Base-by-base conservation (phyloP, 495 filamentous ascomycete species). In the Aspergillus affinis region DNA sequence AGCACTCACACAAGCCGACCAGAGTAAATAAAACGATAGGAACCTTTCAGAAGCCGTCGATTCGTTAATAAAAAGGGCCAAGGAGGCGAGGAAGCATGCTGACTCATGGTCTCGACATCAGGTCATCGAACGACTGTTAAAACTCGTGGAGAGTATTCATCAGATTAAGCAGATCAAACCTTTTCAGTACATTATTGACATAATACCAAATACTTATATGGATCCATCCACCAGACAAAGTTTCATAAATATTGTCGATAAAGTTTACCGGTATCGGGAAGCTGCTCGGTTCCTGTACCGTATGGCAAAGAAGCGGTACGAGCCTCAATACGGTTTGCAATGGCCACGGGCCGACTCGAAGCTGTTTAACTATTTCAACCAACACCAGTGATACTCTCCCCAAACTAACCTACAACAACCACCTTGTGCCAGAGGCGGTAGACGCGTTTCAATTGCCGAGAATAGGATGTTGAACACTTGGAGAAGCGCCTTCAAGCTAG, bases 31-130 rank as follows among this genome's bases (percentile, higher is more conserved):
- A 17, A 36, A 51, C n/a, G 20, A 45, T 20, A 54, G 50, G 9
- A 54, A 18, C 20, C 13, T 62, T 19, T 44, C 46, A 1, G 48
- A 50, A 26, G 20, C 23, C 29, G 29, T 18, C 5, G 47, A 46
- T 1, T 45, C 7, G 1, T 57, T 61, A 23, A 55, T n/a, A 2
- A 1, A 30, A 10, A 63, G 47, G 29, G 55, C 46, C 3, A 63
- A 48, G 52, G 56, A 63, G 44, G 30, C 53, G 10, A 32, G 30
- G 20, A 63, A 63, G n/a, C 55, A 55, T 20, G 2, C 59, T 51
- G 56, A 55, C 51, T 51, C 47, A 32, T 63, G 51, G 61, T 59
- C 46, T 17, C 29, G 36, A 55, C 47, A 63, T 55, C 61, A 59
- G 32, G 56, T 59, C 20, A 45, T 19, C 36, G 12, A 20, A 50